Percentiles rank a stretch among this genome's conserved stretches.
Conservation (phyloP, 176 grass and related monocot genomes). For the Aegilops longissima region DNA sequence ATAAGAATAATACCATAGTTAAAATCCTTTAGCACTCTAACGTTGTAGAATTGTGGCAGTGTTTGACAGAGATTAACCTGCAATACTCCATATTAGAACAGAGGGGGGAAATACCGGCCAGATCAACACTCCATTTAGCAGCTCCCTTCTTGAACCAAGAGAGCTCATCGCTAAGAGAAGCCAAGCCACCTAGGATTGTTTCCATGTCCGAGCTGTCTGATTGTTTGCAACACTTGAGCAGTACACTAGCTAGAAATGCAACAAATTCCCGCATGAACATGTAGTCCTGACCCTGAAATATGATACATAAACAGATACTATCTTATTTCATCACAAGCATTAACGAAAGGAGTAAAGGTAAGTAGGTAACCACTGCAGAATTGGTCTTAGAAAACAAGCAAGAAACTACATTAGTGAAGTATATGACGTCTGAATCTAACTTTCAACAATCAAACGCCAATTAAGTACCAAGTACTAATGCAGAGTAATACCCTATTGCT, state of each 20-base stretch:
- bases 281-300: constrained; percentile 24
- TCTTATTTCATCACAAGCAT: not conserved
- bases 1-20: not conserved
- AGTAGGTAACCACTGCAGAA: not conserved
- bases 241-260: constrained; percentile 55
- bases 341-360: not conserved
- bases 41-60: not conserved
- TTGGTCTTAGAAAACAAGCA: not conserved
- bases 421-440: not conserved
- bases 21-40: not conserved
- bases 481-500: not conserved
- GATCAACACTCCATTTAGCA: constrained; percentile 64
- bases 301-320: not conserved
- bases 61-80: constrained; percentile 40
- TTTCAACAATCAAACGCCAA: not conserved
- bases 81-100: constrained; percentile 67
- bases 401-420: not conserved
- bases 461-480: not conserved
- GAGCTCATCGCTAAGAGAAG: constrained; percentile 65
- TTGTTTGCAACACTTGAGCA: constrained; percentile 72
- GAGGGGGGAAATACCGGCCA: constrained; percentile 50
- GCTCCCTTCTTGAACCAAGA: constrained; percentile 81
- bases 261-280: constrained; percentile 5
- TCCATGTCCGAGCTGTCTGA: constrained; percentile 73
- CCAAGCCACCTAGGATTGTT: constrained; percentile 62